Conservation (phyloP, 2,329 filamentous ascomycete genomes). For the Fusarium succisae region DNA sequence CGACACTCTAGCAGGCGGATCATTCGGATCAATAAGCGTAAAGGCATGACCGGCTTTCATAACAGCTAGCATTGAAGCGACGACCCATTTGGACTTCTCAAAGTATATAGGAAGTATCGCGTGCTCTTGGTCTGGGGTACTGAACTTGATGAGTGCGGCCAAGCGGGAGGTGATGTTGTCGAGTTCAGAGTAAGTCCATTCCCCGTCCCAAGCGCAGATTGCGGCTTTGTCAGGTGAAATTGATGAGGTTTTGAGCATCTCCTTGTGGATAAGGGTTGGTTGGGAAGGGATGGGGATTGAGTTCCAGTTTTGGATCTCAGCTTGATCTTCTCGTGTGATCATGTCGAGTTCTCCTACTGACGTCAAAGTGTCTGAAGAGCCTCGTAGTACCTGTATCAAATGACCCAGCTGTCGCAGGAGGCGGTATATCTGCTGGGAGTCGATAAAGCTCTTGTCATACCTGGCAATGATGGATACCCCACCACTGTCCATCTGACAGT, state of each 20-base stretch:
- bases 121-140: not conserved
- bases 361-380: not conserved
- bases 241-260: not conserved
- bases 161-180: not conserved
- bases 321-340: not conserved
- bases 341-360: not conserved
- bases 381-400: not conserved
- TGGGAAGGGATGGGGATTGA: not conserved
- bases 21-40: not conserved
- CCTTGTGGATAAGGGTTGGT: not conserved
- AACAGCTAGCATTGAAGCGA: constrained; percentile 3
- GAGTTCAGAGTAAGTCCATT: not conserved
- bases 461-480: not conserved
- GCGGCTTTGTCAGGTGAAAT: not conserved
- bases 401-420: not conserved
- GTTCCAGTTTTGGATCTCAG: constrained; percentile 16
- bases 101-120: constrained; percentile 4
- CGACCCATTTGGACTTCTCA: constrained; percentile 23
- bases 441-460: not conserved
- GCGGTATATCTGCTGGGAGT: not conserved
- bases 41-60: constrained; percentile 11
- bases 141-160: not conserved
- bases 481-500: not conserved
- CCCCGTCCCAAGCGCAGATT: not conserved
- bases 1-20: not conserved